A percentile compares a stretch with the other conserved stretches of the same genome.
Evolutionary conservation across 768 basidiomycete species (phyloP).

Genomic region (Cubamyces lactineus): DNA sequence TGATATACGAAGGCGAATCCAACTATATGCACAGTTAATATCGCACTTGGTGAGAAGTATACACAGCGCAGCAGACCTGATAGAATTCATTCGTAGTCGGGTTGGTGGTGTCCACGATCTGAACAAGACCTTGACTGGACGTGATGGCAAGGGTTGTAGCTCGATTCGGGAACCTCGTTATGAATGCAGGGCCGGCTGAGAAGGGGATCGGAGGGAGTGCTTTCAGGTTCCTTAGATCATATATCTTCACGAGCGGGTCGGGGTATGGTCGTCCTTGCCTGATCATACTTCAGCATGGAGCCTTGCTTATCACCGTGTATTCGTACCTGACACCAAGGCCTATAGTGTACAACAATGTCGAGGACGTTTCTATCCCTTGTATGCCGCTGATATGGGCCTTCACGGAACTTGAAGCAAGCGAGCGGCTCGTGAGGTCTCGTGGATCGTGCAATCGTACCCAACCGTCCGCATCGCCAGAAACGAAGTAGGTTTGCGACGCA

Average conservation of each 20-base stretch:
- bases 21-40: slow-evolving; percentile 44
- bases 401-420: slow-evolving; percentile 44
- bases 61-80: slow-evolving; percentile 53
- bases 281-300: neutral
- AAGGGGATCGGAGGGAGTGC: slow-evolving; percentile 87
- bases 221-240: slow-evolving; percentile 83
- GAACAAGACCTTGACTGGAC: slow-evolving; percentile 82
- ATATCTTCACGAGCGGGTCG: slow-evolving; percentile 92
- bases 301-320: neutral
- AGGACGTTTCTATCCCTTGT: slow-evolving; percentile 77
- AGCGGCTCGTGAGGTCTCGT: slow-evolving; percentile 57
- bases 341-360: slow-evolving; percentile 83
- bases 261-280: slow-evolving; percentile 89
- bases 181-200: slow-evolving; percentile 83
- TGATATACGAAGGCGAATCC: slow-evolving; percentile 75
- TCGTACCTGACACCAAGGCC: slow-evolving; percentile 82
- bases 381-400: slow-evolving; percentile 84
- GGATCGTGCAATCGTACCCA: slow-evolving; percentile 72
- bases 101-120: slow-evolving; percentile 81
- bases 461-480: slow-evolving; percentile 77
- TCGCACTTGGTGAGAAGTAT: neutral
- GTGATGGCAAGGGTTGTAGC: slow-evolving; percentile 73
- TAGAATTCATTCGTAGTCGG: slow-evolving; percentile 75
- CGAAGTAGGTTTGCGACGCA: slow-evolving; percentile 54
- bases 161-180: slow-evolving; percentile 78